These are phyloP conservation scores for Saturnispora silvae DNA, from an alignment of 805 yeast species.

Conservation along the genomic window DNA sequence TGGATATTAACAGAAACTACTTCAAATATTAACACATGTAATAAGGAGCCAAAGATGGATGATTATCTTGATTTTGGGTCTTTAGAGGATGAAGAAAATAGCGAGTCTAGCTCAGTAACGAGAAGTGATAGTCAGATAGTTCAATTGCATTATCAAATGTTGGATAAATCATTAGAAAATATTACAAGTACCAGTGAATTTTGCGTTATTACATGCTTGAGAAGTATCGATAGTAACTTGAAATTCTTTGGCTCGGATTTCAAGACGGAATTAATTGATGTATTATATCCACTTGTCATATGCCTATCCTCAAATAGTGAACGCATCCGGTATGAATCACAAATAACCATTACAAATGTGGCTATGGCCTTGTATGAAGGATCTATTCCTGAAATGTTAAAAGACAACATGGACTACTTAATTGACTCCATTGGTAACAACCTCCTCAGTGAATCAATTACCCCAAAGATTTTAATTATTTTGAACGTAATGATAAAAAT, in stretches of 20 bases:
- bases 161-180: constrained; percentile 6
- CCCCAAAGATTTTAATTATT: constrained; percentile 65
- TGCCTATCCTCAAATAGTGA: constrained; percentile 50
- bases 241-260: constrained; percentile 29
- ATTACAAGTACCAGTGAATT: neutral
- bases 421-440: constrained; percentile 67
- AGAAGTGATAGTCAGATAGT: neutral
- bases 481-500: constrained; percentile 58
- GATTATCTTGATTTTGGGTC: constrained; percentile 21
- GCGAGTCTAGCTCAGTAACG: constrained; percentile 1
- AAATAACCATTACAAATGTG: constrained; percentile 39
- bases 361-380: constrained; percentile 43
- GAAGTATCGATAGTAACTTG: constrained; percentile 30
- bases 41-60: constrained; percentile 9
- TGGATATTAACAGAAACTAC: constrained; percentile 29
- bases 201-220: constrained; percentile 30
- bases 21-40: neutral
- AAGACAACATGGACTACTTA: constrained; percentile 68
- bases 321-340: constrained; percentile 39
- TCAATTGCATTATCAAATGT: constrained; percentile 2
- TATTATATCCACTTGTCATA: constrained; percentile 63
- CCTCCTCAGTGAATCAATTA: constrained; percentile 57
- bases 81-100: constrained; percentile 14
- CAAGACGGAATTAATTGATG: constrained; percentile 53
- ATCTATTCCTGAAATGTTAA: constrained; percentile 44